Base-by-base conservation (phyloP, 306 rosid genomes). In the Rosa rugosa region DNA sequence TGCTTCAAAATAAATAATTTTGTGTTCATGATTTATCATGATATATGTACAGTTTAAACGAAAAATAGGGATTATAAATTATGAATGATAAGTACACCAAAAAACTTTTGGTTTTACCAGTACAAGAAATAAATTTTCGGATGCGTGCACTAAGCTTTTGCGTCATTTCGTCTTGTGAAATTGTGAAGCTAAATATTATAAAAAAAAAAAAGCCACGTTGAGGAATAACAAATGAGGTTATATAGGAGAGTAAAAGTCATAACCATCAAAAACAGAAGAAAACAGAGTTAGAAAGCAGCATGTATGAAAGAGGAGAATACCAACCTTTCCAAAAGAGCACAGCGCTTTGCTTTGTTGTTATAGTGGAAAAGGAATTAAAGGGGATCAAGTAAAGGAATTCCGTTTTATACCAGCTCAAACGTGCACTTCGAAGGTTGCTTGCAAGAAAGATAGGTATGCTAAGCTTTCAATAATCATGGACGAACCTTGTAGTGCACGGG, bases 101-200 rank as follows among this genome's bases (percentile, higher is more conserved):
- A 25, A 25, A 16, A 14, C 57, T 22, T 1, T 44, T 69, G 4
- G 3, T 11, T 5, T 77, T 85, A 93, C 92, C 89, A 4, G 82
- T 71, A 69, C 77, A 76, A 1, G 82, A 53, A 83, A 88, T 14
- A 54, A 83, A 65, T 38, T 88, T 88, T 53, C 49, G 85, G 73
- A 91, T 75, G 45, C 81, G 73, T n/a, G 76, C 40, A 44, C 56
- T 22, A 18, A 89, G 34, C 71, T 44, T 86, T 23, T 75, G 88
- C 80, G 63, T 84, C 97, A 88, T 83, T 31, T 41, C 13, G 5
- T 6, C 41, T 56, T 40, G 20, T 27, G 6, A 5, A 60, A 31
- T 65, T 50, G 77, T 72, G 54, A 74, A 77, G 23, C 11, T 63
- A 17, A 6, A 11, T 31, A 1, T 18, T 13, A 27, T 8, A 25